These are phyloP conservation scores for Wickerhamomyces alni DNA, from an alignment of 805 yeast genomes.

Conservation along the genomic window DNA sequence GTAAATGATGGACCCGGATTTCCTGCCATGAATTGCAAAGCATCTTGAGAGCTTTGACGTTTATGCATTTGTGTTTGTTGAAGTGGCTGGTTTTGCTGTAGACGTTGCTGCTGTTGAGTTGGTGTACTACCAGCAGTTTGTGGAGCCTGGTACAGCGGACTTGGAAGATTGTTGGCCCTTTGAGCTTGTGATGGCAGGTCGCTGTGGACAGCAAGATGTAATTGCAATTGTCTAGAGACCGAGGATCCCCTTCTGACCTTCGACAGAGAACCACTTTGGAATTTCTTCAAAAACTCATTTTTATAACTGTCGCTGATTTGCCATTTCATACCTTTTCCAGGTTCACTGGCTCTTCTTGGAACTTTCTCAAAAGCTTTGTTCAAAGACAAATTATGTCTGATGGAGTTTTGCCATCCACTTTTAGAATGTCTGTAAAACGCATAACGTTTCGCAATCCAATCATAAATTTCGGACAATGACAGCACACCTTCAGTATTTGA, in stretches of 20 bases:
- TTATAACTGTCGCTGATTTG: constrained; percentile 82
- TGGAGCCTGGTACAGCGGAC: constrained; percentile 28
- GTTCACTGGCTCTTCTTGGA: constrained; percentile 91
- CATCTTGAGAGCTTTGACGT: constrained; percentile 9
- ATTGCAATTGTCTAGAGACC: constrained; percentile 72
- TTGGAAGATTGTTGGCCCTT: constrained; percentile 26
- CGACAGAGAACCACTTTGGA: constrained; percentile 67
- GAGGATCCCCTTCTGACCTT: constrained; percentile 76
- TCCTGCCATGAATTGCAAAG: constrained; percentile 12
- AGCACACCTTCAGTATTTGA: constrained; percentile 83
- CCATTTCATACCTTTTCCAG: constrained; percentile 99
- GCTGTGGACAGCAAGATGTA: constrained; percentile 51
- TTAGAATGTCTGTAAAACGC: constrained; percentile 89
- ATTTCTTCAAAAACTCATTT: constrained; percentile 76
- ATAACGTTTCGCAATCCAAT: constrained; percentile 82
- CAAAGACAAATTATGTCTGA: constrained; percentile 87
- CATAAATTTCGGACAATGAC: constrained; percentile 86
- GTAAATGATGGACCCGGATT: too few relatives aligned
- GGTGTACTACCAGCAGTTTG: constrained; percentile 22
- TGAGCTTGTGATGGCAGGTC: constrained; percentile 29
- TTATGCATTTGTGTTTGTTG: constrained; percentile 5
- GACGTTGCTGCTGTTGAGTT: not conserved
- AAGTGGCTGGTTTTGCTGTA: constrained; percentile 8
- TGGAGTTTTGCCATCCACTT: constrained; percentile 98
- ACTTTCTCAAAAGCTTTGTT: constrained; percentile 98